phyloP scores from a whole-genome alignment of 148 eudicot genomes.

The Bassia scoparia region DNA sequence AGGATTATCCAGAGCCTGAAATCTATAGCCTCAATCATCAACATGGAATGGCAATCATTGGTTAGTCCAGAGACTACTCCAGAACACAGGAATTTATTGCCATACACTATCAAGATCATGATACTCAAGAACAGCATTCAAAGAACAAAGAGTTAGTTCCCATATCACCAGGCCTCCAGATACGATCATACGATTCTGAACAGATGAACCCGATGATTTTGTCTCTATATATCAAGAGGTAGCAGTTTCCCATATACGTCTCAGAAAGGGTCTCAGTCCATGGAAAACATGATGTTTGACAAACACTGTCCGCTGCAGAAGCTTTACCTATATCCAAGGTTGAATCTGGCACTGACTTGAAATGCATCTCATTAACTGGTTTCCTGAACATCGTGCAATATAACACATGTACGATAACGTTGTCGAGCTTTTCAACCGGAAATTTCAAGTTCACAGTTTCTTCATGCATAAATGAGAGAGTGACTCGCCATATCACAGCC shows the following conservation, averaged over 20 bases:
- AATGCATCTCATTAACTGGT: conserved; percentile 22
- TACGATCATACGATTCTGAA: conserved; percentile 23
- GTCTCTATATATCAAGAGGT: conserved; percentile 11
- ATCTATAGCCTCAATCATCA: conserved; percentile 1
- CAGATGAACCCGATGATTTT: conserved; percentile 25
- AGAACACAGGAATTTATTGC: conserved; percentile 6
- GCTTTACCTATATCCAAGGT: conserved; percentile 20
- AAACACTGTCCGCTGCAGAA: conserved; percentile 24
- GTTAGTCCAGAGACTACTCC: background rate
- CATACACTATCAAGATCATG: conserved; percentile 13
- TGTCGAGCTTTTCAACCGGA: conserved; percentile 4
- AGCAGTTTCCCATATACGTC: conserved; percentile 19
- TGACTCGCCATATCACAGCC: background rate
- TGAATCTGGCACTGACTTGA: conserved; percentile 27
- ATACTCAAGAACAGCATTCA: conserved; percentile 19
- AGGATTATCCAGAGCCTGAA: conserved; percentile 4
- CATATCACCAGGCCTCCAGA: conserved; percentile 28
- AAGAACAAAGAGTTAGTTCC: background rate
- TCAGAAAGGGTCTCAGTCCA: conserved; percentile 20
- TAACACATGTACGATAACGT: conserved; percentile 16
- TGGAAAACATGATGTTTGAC: conserved; percentile 20
- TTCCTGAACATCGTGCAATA: conserved; percentile 18
- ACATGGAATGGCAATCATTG: conserved; percentile 4
- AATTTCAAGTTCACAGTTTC: conserved; percentile 6
- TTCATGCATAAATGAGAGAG: background rate